These are phyloP conservation scores for Sungouiella thailandica DNA, from an alignment of 805 yeast species.

Conservation along the genomic window DNA sequence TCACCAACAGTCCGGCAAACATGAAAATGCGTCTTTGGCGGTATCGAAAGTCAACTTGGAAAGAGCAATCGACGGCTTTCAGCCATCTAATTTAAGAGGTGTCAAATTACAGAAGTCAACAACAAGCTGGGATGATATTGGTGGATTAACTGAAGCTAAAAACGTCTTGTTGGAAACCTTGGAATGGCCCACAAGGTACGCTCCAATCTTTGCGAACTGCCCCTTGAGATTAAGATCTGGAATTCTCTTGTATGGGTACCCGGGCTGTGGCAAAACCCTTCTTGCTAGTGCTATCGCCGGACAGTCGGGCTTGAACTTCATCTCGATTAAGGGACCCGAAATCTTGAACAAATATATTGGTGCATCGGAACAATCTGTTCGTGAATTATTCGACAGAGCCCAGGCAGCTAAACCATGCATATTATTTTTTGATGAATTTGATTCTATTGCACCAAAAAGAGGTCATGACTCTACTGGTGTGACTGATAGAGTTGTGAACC, in stretches of 20 bases:
- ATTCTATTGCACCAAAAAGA: conserved; percentile 95
- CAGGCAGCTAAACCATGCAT: conserved; percentile 93
- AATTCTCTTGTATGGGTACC: conserved; percentile 85
- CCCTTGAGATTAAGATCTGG: conserved; percentile 89
- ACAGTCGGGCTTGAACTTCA: conserved; percentile 90
- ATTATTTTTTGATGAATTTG: conserved; percentile 91
- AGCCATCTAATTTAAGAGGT: conserved; percentile 80
- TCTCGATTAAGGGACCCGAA: conserved; percentile 93
- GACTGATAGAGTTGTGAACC: conserved; percentile 95
- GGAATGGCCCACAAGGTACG: conserved; percentile 96
- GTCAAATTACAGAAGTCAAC: conserved; percentile 78
- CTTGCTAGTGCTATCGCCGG: conserved; percentile 91
- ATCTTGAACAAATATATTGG: conserved; percentile 93
- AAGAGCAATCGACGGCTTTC: conserved; percentile 59
- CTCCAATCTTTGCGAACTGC: conserved; percentile 87
- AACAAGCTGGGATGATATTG: conserved; percentile 81
- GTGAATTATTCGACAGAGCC: conserved; percentile 91
- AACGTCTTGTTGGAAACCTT: conserved; percentile 74
- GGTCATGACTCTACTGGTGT: conserved; percentile 98
- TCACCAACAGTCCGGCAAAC: conserved; percentile 4
- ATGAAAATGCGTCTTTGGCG: background rate
- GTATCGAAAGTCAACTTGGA: conserved; percentile 39
- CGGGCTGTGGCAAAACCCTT: conserved; percentile 96
- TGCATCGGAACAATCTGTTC: conserved; percentile 90
- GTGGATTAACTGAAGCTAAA: conserved; percentile 79